Evolutionary conservation across 208 protist genomes (phyloP), one percentile per base, ranked within the genome.

Genomic region (Spironucleus salmonicida): DNA sequence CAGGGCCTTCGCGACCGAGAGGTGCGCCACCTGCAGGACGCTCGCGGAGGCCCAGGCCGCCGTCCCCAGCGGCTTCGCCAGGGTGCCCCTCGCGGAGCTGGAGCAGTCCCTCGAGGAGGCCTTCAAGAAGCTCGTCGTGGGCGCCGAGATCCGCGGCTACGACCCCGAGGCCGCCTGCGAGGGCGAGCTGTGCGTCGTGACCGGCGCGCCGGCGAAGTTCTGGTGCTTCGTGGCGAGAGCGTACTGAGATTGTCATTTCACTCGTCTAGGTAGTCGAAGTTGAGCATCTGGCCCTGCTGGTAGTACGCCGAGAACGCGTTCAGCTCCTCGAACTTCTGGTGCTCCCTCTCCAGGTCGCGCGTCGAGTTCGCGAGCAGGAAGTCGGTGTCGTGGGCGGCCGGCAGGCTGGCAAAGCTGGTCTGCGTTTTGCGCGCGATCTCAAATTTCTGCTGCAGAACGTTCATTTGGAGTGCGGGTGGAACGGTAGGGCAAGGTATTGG

Each of bases 91-190:
- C 71, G 58, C 40, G 82, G 59, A 38, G 64, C 42, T 32, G 76
- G 82, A 45, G 81, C 53, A 81, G n/a, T 79, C 76, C 23, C 42
- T 57, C 23, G 82, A 84, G 4, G 34, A 71, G 0, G 19, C 4
- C n/a, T n/a, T 85, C 0, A 39, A 81, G 0, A 82, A 83, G 30
- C 0, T 26, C n/a, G 75, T 66, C 68, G 45, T 4, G 19, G 76
- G 67, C 35, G 78, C 62, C 19, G 82, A 85, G 74, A 64, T 85
- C 27, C 1, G 82, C 1, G 82, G 82, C 53, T 82, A 67, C 35
- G 7, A 1, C 32, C 66, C 74, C n/a, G 35, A 41, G 9, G 82
- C 82, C 53, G 80, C 38, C 19, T 30, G n/a, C 26, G 76, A 81
- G 29, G 81, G 75, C 9, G 49, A 62, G 13, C 42, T 42, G 0